Conservation (phyloP, 805 yeast species). For the Saturnispora ahearnii region DNA sequence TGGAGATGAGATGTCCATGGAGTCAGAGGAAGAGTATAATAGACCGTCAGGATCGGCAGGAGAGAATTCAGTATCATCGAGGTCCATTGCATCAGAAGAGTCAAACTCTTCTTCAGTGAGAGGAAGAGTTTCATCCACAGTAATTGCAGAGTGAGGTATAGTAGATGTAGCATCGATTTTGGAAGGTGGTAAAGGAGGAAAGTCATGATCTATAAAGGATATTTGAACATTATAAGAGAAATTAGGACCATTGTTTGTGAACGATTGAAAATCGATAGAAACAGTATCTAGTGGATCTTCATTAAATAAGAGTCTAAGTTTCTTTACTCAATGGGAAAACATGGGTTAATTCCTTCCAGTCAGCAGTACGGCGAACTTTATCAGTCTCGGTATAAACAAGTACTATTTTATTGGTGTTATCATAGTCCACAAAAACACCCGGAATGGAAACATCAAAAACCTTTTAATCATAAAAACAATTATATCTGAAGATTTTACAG, state of each 20-base stretch:
- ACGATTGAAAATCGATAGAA: not conserved
- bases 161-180: too few relatives aligned
- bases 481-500: not conserved
- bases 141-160: too few relatives aligned
- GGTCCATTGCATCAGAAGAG: too few relatives aligned
- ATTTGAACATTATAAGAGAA: not conserved
- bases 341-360: not conserved
- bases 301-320: not conserved
- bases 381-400: not conserved
- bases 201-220: not conserved
- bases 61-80: too few relatives aligned
- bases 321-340: not conserved
- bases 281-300: not conserved
- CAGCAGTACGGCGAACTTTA: not conserved
- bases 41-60: too few relatives aligned
- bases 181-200: too few relatives aligned
- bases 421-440: not conserved
- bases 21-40: too few relatives aligned
- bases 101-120: too few relatives aligned
- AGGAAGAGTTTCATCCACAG: too few relatives aligned
- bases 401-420: not conserved
- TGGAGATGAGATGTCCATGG: too few relatives aligned
- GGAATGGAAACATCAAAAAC: not conserved
- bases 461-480: not conserved
- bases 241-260: not conserved